phyloP scores from a whole-genome alignment of 768 basidiomycete genomes.

The Leccinum variicolor region DNA sequence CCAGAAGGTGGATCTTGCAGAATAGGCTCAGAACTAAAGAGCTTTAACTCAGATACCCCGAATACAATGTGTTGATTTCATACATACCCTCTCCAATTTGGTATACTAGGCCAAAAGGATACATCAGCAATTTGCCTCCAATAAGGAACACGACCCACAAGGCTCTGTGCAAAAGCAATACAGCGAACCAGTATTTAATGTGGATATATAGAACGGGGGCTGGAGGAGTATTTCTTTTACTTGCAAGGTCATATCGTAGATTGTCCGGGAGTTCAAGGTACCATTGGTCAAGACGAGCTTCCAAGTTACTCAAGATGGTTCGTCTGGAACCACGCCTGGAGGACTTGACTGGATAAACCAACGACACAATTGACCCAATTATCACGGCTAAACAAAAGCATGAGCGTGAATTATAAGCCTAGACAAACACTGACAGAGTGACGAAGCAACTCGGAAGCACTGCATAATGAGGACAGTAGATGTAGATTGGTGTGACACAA shows the following conservation, averaged over 20 bases:
- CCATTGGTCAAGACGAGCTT: constrained; percentile 71
- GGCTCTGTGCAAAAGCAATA: constrained; percentile 71
- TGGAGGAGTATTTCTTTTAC: constrained; percentile 50
- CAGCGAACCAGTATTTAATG: constrained; percentile 72
- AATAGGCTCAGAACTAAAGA: constrained; percentile 40
- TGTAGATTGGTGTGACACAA: constrained; percentile 39
- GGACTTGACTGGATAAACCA: constrained; percentile 66
- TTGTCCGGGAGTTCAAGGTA: constrained; percentile 62
- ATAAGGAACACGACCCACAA: constrained; percentile 52
- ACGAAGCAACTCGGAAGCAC: constrained; percentile 53
- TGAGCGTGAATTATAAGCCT: constrained; percentile 1
- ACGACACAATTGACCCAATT: constrained; percentile 61
- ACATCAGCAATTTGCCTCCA: constrained; percentile 8
- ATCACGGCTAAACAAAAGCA: constrained; percentile 52
- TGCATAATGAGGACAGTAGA: constrained; percentile 44
- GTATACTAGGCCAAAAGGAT: constrained; percentile 46
- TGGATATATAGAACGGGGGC: constrained; percentile 69
- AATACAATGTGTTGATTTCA: neutral
- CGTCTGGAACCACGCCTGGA: constrained; percentile 46
- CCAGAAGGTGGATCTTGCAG: constrained; percentile 38
- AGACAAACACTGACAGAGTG: constrained; percentile 47
- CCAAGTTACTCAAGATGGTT: constrained; percentile 50
- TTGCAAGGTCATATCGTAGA: constrained; percentile 57
- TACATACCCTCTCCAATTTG: constrained; percentile 72
- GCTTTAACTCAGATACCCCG: neutral